A percentile compares a stretch with the other conserved stretches of the same genome.
Evolutionary conservation across 176 grass and related monocot species (phyloP).

Genomic region (Lolium rigidum): DNA sequence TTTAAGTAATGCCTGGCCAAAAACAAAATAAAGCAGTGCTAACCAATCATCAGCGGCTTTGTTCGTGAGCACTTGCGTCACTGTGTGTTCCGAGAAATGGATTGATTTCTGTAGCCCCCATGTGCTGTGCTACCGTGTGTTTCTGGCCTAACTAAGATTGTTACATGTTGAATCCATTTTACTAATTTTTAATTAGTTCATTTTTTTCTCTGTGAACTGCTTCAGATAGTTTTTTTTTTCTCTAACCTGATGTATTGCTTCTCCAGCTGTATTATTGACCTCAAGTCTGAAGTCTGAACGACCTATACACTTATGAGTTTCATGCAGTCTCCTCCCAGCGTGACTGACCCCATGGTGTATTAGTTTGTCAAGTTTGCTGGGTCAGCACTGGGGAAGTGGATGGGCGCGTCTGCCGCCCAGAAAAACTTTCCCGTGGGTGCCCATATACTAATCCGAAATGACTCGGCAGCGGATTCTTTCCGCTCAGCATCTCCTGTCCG

Average conservation of each 20-base stretch:
- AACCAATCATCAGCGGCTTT: background rate
- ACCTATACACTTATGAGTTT: background rate
- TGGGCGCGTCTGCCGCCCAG: background rate
- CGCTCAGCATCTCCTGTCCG: constrained; percentile 42
- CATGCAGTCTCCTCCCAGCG: too few relatives aligned
- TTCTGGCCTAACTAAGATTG: background rate
- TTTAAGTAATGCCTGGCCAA: background rate
- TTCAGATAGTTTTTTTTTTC: background rate
- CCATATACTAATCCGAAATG: constrained; percentile 29
- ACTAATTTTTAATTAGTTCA: too few relatives aligned
- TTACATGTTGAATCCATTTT: background rate
- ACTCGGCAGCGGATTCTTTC: constrained; percentile 51
- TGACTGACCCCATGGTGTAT: background rate
- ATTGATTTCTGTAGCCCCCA: background rate
- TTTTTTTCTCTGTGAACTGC: background rate
- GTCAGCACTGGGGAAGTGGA: background rate
- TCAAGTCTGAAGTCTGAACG: background rate
- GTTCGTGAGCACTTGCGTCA: constrained; percentile 9
- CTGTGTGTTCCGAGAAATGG: background rate
- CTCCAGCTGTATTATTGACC: background rate
- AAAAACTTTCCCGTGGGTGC: background rate
- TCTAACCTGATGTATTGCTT: background rate
- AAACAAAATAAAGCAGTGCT: background rate
- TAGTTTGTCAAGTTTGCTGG: background rate
- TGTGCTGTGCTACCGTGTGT: background rate